Conservation (phyloP, 192 early-diverging fungal species). For the Bifiguratus adelaidae region DNA sequence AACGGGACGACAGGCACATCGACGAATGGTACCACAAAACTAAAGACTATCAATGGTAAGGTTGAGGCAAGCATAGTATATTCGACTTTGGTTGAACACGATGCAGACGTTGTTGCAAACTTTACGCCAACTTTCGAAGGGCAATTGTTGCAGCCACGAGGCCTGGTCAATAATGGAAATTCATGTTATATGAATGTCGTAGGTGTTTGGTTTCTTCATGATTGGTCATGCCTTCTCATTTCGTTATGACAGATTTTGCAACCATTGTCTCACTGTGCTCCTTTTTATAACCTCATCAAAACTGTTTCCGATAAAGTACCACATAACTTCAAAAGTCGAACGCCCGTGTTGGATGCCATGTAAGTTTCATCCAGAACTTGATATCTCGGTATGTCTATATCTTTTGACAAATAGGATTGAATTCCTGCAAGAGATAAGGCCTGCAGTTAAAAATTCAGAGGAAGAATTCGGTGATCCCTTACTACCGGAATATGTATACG, state of each 20-base stretch:
- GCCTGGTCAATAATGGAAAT: slow-evolving; percentile 93
- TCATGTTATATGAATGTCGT: slow-evolving; percentile 99
- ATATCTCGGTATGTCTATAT: neutral
- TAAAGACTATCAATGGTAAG: slow-evolving; percentile 11
- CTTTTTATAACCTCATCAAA: slow-evolving; percentile 82
- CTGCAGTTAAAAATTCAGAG: slow-evolving; percentile 2
- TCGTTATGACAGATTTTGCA: slow-evolving; percentile 55
- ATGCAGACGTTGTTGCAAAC: slow-evolving; percentile 25
- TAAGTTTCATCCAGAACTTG: slow-evolving; percentile 20
- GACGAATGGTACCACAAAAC: slow-evolving; percentile 4
- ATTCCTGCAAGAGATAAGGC: slow-evolving; percentile 24
- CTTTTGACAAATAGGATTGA: slow-evolving; percentile 11
- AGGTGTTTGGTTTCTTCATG: slow-evolving; percentile 8
- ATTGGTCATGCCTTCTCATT: neutral
- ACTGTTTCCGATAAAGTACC: slow-evolving; percentile 48
- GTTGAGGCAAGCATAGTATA: too few relatives aligned
- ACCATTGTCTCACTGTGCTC: slow-evolving; percentile 83
- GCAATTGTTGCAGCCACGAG: slow-evolving; percentile 64
- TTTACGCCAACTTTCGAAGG: slow-evolving; percentile 25
- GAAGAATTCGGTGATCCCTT: slow-evolving; percentile 62
- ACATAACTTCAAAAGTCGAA: slow-evolving; percentile 64
- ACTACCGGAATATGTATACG: slow-evolving; percentile 90
- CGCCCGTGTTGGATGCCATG: slow-evolving; percentile 82
- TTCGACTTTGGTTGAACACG: neutral
- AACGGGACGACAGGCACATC: too few relatives aligned